Evolutionary conservation across 2,329 filamentous ascomycete genomes (phyloP), one percentile per base, ranked within the genome.

Genomic region (Kalaharituber pfeilii): DNA sequence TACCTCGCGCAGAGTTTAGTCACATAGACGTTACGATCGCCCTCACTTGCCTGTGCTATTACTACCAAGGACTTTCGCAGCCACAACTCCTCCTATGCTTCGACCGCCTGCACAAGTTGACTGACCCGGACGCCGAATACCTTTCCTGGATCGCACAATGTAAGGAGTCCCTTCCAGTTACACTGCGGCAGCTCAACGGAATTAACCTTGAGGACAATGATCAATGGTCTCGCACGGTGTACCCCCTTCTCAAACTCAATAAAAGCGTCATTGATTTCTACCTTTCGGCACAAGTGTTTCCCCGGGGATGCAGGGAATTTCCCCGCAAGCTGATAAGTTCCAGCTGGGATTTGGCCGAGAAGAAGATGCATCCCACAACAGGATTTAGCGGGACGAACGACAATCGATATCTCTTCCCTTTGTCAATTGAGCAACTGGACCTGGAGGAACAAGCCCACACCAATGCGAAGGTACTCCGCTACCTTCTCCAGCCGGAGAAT

Each of bases 351-450:
- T 66, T 84, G 13, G 76, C 67, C 1, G 63, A 68, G 30, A 50
- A 51, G 3, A 79, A 73, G 51, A 3, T n/a, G 0, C 66, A 75
- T 15, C 69, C 72, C 0, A 78, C 73, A 0, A 79, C 76, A 0
- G 82, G 81, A 0, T 85, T 85, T 61, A 82, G 78, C 53, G 80
- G 81, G 0, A 85, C 81, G 0, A 81, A 84, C 58, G n/a, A n/a
- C n/a, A 76, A 74, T 0, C 65, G 71, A 4, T 67, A 71, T 11
- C 61, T 79, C 0, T 68, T 85, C 0, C 80, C 81, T 0, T 60
- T 80, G 0, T 66, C 59, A 0, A 69, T 84, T 0, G 59, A 67
- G 0, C 78, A 82, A 27, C 66, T 75, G 0, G 76, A 83, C 28
- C 67, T 80, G 0, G 60, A 65, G 0, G 65, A 67, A 0, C 75